Percentiles rank a stretch among this genome's conserved stretches.
Conservation (phyloP, 2,329 filamentous ascomycete species). For the Colletotrichum cuscutae region DNA sequence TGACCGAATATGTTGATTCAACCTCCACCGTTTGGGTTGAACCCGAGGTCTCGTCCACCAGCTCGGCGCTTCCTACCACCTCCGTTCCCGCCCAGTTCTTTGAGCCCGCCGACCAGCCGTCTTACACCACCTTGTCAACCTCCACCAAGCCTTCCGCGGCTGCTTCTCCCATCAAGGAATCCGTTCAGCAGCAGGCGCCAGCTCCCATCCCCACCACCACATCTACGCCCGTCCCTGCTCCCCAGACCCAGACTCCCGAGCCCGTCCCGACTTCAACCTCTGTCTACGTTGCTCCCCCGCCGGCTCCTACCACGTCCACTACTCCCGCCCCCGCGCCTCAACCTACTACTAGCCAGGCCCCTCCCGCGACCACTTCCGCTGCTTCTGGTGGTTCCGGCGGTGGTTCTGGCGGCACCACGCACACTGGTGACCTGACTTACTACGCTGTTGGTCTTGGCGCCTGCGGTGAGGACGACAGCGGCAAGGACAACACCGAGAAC, state of each 20-base stretch:
- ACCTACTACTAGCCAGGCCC: constrained; percentile 30
- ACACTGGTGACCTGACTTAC: constrained; percentile 77
- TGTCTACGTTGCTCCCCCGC: constrained; percentile 23
- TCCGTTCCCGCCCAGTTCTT: constrained; percentile 43
- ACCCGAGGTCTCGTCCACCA: constrained; percentile 41
- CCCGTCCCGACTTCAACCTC: constrained; percentile 23
- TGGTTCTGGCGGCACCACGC: constrained; percentile 44
- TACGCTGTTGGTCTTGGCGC: constrained; percentile 76
- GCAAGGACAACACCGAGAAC: constrained; percentile 62
- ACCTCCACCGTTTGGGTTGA: constrained; percentile 58
- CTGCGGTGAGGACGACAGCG: constrained; percentile 73
- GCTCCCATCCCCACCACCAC: constrained; percentile 30
- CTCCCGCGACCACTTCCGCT: constrained; percentile 8
- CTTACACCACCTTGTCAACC: constrained; percentile 23
- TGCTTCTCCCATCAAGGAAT: constrained; percentile 2
- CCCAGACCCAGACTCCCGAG: constrained; percentile 39
- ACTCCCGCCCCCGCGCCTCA: constrained; percentile 31
- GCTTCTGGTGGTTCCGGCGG: constrained; percentile 30
- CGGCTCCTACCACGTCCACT: constrained; percentile 21
- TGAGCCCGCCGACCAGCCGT: constrained; percentile 38
- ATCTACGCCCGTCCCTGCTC: constrained; percentile 33
- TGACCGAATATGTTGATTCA: constrained; percentile 60
- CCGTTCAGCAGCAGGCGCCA: constrained; percentile 25
- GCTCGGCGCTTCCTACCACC: constrained; percentile 40
- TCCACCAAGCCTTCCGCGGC: constrained; percentile 10